Percentiles rank a stretch among this genome's conserved stretches.
Conservation (phyloP, 257 asterid species). For the Ballota nigra region DNA sequence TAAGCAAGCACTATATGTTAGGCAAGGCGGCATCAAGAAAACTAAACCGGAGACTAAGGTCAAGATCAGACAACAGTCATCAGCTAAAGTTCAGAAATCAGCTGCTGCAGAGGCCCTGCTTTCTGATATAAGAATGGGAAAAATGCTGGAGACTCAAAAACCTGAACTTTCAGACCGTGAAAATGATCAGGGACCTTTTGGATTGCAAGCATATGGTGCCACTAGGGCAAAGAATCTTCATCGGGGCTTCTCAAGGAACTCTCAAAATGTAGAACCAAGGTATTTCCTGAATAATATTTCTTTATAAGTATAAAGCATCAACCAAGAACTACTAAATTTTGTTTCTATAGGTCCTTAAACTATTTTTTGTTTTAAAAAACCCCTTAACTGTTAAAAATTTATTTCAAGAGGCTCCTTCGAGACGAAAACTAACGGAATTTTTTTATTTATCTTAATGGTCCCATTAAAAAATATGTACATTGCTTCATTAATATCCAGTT, state of each 20-base stretch:
- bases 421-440: too few species aligned
- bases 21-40: constrained; percentile 72
- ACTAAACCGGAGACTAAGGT: constrained; percentile 54
- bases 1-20: constrained; percentile 58
- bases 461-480: too few species aligned
- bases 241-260: constrained; percentile 51
- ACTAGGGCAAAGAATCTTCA: constrained; percentile 48
- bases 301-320: too few species aligned
- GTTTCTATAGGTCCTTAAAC: too few species aligned
- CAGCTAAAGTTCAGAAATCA: constrained; percentile 47
- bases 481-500: too few species aligned
- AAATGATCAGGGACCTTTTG: constrained; percentile 38
- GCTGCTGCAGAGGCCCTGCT: constrained; percentile 39
- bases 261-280: constrained; percentile 86
- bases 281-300: constrained; percentile 20
- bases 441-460: too few species aligned
- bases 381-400: too few species aligned
- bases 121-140: constrained; percentile 33
- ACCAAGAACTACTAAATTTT: too few species aligned
- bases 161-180: constrained; percentile 52
- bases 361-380: too few species aligned
- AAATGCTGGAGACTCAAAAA: constrained; percentile 44
- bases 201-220: constrained; percentile 34
- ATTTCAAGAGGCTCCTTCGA: too few species aligned
- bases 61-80: constrained; percentile 49